Percentiles rank a stretch among this genome's conserved stretches.
Conservation (phyloP, 2,329 filamentous ascomycete species). For the Pochonia chlamydosporia region DNA sequence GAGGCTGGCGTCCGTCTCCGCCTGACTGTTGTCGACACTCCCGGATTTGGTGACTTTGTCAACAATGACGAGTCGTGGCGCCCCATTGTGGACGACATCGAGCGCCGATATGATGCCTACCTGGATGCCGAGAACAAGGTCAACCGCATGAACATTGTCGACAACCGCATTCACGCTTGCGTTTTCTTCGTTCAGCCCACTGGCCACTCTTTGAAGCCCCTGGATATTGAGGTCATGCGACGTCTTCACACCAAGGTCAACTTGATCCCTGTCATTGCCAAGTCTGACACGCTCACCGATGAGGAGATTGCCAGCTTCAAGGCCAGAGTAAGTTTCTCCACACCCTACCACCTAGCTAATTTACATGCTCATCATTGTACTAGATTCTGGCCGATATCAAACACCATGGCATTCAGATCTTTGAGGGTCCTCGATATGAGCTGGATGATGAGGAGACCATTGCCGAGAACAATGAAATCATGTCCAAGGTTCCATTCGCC, state of each 20-base stretch:
- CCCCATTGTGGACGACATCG: constrained; percentile 98
- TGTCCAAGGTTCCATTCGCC: constrained; percentile 99
- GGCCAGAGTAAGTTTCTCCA: constrained; percentile 67
- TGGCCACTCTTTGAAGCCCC: constrained; percentile 93
- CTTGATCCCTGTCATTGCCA: constrained; percentile 97
- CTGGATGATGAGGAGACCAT: constrained; percentile 99
- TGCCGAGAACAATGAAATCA: constrained; percentile 99
- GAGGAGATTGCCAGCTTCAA: constrained; percentile 95
- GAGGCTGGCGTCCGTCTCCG: constrained; percentile 96
- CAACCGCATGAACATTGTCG: constrained; percentile 99
- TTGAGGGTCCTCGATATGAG: constrained; percentile 96
- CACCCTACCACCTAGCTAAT: too few relatives aligned
- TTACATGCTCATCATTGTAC: neutral
- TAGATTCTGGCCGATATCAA: constrained; percentile 96
- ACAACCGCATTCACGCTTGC: constrained; percentile 97
- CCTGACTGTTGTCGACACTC: constrained; percentile 94
- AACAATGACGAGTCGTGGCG: constrained; percentile 99
- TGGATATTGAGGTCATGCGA: constrained; percentile 99
- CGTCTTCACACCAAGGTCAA: constrained; percentile 99
- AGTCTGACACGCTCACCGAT: constrained; percentile 95
- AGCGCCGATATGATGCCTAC: constrained; percentile 97
- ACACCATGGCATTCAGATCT: constrained; percentile 97
- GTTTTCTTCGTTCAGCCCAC: constrained; percentile 99
- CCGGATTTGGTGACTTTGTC: constrained; percentile 97
- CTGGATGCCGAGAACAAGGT: constrained; percentile 99